Evolutionary conservation across 306 rosid genomes (phyloP).

Genomic region (Quercus mongolica): DNA sequence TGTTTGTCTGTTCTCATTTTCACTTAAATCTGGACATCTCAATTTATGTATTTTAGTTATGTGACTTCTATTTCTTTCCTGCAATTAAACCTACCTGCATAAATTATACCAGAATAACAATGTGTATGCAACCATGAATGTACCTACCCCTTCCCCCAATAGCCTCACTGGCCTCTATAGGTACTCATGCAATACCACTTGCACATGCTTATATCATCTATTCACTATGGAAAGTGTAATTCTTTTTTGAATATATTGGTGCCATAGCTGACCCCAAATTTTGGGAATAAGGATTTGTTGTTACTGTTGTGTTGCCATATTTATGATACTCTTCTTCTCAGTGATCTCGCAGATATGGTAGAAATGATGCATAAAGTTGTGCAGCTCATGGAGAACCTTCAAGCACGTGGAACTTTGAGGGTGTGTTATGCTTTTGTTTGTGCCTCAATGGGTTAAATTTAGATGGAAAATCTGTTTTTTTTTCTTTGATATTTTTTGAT

Average conservation of each 20-base stretch:
- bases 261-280: background rate
- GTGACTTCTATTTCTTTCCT: background rate
- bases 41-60: background rate
- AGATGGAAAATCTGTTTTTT: background rate
- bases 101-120: background rate
- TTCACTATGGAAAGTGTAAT: background rate
- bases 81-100: background rate
- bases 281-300: too few species aligned
- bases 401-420: constrained; percentile 83
- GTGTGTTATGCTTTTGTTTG: constrained; percentile 36
- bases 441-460: background rate
- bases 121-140: background rate
- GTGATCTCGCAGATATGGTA: constrained; percentile 83
- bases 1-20: background rate
- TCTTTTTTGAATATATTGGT: constrained; percentile 4
- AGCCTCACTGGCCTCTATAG: background rate
- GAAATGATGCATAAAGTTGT: constrained; percentile 74
- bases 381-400: constrained; percentile 77
- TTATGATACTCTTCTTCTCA: constrained; percentile 37
- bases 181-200: background rate
- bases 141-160: too few species aligned
- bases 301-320: background rate
- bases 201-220: background rate
- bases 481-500: background rate
- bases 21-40: background rate